phyloP scores from a whole-genome alignment of 202 grass and related monocot species.

The Dendrocalamus latiflorus region DNA sequence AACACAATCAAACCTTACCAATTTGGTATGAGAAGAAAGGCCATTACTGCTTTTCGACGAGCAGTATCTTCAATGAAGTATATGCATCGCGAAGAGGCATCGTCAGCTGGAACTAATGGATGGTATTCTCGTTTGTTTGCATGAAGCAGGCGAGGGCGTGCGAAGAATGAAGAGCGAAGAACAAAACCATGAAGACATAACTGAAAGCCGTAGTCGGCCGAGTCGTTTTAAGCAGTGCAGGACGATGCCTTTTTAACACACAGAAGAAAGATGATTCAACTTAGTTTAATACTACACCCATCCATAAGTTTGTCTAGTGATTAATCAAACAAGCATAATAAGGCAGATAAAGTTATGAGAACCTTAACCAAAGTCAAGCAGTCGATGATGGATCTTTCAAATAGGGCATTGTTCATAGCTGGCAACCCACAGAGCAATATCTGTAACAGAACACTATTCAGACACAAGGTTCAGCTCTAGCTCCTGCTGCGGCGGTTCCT shows the following conservation, averaged over 20 bases:
- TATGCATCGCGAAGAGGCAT: slow-evolving; percentile 13
- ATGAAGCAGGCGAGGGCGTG: slow-evolving; percentile 35
- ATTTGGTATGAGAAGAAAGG: slow-evolving; percentile 22
- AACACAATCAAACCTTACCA: slow-evolving; percentile 43
- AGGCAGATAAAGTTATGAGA: slow-evolving; percentile 52
- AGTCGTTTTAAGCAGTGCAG: slow-evolving; percentile 65
- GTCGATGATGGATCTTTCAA: slow-evolving; percentile 35
- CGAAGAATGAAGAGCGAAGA: no score
- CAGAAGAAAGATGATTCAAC: slow-evolving; percentile 55
- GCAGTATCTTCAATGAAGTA: slow-evolving; percentile 43
- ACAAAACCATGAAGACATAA: slow-evolving; percentile 63
- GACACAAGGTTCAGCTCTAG: slow-evolving; percentile 28
- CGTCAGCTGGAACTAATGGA: slow-evolving; percentile 16
- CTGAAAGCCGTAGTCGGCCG: slow-evolving; percentile 53
- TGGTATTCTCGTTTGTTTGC: slow-evolving; percentile 26
- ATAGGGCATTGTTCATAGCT: slow-evolving; percentile 46
- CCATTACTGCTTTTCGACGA: slow-evolving; percentile 39
- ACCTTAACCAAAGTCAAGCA: slow-evolving; percentile 88
- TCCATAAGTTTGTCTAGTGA: slow-evolving; percentile 35
- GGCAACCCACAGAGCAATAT: slow-evolving; percentile 22
- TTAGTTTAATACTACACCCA: slow-evolving; percentile 72
- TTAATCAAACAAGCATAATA: slow-evolving; percentile 33
- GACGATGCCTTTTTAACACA: slow-evolving; percentile 84
- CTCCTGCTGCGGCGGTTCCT: slow-evolving; percentile 84
- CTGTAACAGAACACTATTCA: not conserved